phyloP scores from a whole-genome alignment of 2,329 filamentous ascomycete genomes.

The Colletotrichum truncatum region DNA sequence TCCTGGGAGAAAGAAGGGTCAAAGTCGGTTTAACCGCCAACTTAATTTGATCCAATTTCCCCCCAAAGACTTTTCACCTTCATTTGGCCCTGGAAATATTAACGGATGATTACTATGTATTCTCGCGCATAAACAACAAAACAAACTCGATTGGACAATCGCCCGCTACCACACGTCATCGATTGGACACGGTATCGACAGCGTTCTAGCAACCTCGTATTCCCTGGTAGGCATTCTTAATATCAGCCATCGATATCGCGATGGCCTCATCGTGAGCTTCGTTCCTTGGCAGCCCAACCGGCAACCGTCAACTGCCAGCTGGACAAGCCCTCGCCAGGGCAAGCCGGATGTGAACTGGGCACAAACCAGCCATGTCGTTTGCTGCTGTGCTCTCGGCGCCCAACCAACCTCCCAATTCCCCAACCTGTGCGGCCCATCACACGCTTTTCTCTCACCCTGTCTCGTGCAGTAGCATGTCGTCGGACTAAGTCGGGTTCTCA shows the following conservation, averaged over 20 bases:
- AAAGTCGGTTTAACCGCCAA: background rate
- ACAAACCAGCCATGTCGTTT: slow-evolving; percentile 11
- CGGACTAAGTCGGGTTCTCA: slow-evolving; percentile 14
- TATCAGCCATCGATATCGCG: slow-evolving; percentile 8
- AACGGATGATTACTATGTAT: slow-evolving; percentile 10
- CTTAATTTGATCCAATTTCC: background rate
- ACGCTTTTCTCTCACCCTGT: background rate
- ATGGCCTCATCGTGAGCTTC: slow-evolving; percentile 15
- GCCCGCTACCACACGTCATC: background rate
- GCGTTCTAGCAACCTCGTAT: background rate
- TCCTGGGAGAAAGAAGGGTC: slow-evolving; percentile 6
- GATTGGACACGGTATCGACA: background rate
- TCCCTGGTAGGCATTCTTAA: background rate
- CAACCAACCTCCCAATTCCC: slow-evolving; percentile 16
- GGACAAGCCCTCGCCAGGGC: background rate
- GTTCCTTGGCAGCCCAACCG: background rate
- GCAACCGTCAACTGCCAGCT: background rate
- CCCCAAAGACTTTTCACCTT: too few relatives aligned
- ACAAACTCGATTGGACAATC: background rate
- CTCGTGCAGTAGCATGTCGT: slow-evolving; percentile 11
- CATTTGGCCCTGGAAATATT: slow-evolving; percentile 8
- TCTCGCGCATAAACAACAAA: slow-evolving; percentile 11
- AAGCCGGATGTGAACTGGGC: background rate
- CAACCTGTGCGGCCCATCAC: slow-evolving; percentile 1
- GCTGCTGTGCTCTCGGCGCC: slow-evolving; percentile 13